phyloP scores from a whole-genome alignment of 805 yeast genomes.

The Metschnikowia picachoensis region DNA sequence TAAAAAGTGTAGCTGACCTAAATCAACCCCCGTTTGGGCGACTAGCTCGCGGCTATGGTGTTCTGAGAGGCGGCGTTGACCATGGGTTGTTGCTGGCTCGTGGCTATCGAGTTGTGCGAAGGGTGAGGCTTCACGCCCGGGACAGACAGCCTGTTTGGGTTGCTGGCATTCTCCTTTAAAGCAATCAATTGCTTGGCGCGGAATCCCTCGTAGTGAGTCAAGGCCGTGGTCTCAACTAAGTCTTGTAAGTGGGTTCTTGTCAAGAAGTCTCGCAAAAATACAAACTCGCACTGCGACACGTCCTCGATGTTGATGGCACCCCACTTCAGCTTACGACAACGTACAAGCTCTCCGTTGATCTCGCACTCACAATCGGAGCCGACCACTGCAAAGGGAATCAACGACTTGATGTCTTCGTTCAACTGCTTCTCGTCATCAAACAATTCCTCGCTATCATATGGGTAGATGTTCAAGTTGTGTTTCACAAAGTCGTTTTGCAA shows the following conservation, averaged over 20 bases:
- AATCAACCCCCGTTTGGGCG: too few species aligned
- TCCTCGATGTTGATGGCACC: conserved; percentile 92
- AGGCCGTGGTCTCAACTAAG: conserved; percentile 86
- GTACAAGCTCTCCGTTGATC: conserved; percentile 72
- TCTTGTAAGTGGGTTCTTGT: conserved; percentile 95
- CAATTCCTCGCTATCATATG: conserved; percentile 68
- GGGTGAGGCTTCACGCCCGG: conserved; percentile 12
- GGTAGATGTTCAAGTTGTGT: conserved; percentile 76
- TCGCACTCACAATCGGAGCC: conserved; percentile 81
- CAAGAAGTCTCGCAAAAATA: conserved; percentile 86
- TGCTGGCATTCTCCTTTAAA: conserved; percentile 81
- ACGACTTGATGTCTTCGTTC: conserved; percentile 64
- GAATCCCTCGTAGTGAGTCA: conserved; percentile 86
- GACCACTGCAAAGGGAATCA: conserved; percentile 90
- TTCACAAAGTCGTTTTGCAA: conserved; percentile 73
- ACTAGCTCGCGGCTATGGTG: conserved; percentile 11
- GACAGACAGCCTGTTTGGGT: conserved; percentile 36
- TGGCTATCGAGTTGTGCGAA: conserved; percentile 4
- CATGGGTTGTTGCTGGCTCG: conserved; percentile 13
- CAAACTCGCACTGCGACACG: conserved; percentile 92
- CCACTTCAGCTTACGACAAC: conserved; percentile 93
- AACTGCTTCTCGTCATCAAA: conserved; percentile 70
- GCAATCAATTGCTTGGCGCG: conserved; percentile 92
- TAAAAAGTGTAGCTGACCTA: too few species aligned
- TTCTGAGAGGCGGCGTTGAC: conserved; percentile 17